Base-by-base conservation (phyloP, 176 grass and related monocot genomes). In the Lolium perenne region DNA sequence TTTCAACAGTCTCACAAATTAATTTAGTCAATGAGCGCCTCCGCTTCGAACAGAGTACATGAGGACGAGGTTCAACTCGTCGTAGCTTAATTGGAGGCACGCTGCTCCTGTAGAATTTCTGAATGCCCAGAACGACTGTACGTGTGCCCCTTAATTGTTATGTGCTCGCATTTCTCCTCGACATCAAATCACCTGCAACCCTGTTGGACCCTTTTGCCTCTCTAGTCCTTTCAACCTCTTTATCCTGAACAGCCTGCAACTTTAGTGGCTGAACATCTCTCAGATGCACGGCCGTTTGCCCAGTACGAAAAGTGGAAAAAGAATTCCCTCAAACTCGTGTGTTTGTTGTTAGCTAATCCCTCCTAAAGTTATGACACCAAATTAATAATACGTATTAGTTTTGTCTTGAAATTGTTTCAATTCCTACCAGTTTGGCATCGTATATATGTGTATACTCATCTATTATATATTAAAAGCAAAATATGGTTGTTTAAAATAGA, bases 161-260 rank as follows among this genome's bases (percentile, higher is more conserved):
- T 69, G 32, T n/a, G 51, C 69, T 47, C 20, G 61, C 32, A 3
- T 85, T 81, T 48, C 45, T 82, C 83, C 8, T 50, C 83, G 62
- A 71, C 83, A 90, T 90, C 88, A 71, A 86, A 82, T 86, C 83
- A 90, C 71, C 88, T 86, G 83, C 78, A 46, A 45, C 49, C 46
- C 10, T 49, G 47, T 12, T 49, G 47, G 47, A 49, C 47, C 47
- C 47, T 49, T 49, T 49, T 78, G 62, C 83, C 71, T 78, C 78
- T 86, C 6, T 86, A 78, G 88, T 86, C 79, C 43, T 79, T 82
- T 90, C 83, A 71, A 11, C 63, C 0, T 12, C 62, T 68, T 62
- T 62, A 71, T 71, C 83, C 43, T 51, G 11, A 82, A 82, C 70
- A 85, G 77, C 53, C 60, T 60, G 0, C 59, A 14, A 66, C 77